A percentile compares a stretch with the other conserved stretches of the same genome.
phyloP scores from a whole-genome alignment of 495 filamentous ascomycete genomes.

The Lindgomyces ingoldianus region DNA sequence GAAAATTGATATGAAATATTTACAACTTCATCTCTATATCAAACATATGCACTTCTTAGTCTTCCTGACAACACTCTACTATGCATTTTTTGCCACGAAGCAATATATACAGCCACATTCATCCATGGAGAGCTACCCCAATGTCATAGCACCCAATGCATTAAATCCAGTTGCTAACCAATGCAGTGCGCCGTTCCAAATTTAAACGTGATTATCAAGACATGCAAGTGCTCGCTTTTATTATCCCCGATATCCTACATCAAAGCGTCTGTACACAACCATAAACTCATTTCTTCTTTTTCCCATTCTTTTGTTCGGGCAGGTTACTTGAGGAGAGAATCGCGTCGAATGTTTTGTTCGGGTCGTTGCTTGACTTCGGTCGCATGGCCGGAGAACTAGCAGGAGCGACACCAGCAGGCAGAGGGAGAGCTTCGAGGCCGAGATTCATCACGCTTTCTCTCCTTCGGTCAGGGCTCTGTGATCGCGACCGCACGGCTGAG shows the following conservation, averaged over 20 bases:
- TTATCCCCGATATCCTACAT: not conserved
- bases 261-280: not conserved
- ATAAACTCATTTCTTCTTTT: conserved; percentile 46
- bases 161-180: not conserved
- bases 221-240: not conserved
- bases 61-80: too few relatives aligned
- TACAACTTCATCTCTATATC: too few relatives aligned
- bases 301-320: conserved; percentile 51
- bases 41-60: too few relatives aligned
- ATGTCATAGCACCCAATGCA: not conserved
- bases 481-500: conserved; percentile 6
- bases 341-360: conserved; percentile 63
- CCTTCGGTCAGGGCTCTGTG: conserved; percentile 30
- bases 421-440: conserved; percentile 46
- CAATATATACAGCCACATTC: not conserved
- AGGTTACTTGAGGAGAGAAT: conserved; percentile 54
- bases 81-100: not conserved
- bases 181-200: not conserved
- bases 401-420: conserved; percentile 44
- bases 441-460: conserved; percentile 41
- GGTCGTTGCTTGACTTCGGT: conserved; percentile 33
- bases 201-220: not conserved
- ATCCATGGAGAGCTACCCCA: not conserved
- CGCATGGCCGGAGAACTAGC: conserved; percentile 5
- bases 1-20: too few relatives aligned